phyloP scores from a whole-genome alignment of 495 filamentous ascomycete species.

The Bacidia gigantensis region DNA sequence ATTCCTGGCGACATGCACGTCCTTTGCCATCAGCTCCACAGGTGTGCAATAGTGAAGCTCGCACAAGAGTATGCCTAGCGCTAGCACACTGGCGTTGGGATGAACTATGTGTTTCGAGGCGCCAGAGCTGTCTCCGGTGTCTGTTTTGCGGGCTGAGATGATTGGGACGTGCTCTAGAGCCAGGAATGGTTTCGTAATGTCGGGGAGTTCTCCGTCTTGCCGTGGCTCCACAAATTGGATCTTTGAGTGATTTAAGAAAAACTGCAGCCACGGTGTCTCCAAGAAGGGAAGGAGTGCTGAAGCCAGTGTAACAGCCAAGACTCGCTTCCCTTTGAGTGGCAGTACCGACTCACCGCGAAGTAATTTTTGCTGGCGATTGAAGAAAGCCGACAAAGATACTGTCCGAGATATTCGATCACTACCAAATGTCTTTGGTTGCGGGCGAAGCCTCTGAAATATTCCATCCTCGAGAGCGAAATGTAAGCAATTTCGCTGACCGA shows the following conservation, averaged over 20 bases:
- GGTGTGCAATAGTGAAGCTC: slow-evolving; percentile 26
- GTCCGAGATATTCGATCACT: no score
- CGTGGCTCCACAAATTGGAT: slow-evolving; percentile 22
- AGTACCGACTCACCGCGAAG: no score
- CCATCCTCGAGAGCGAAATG: no score
- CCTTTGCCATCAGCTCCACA: slow-evolving; percentile 20
- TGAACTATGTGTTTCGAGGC: slow-evolving; percentile 14
- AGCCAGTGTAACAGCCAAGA: slow-evolving; percentile 21
- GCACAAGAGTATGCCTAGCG: slow-evolving; percentile 25
- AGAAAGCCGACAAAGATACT: no score
- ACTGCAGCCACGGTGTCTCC: slow-evolving; percentile 24
- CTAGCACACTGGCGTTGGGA: slow-evolving; percentile 24
- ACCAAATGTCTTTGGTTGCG: no score
- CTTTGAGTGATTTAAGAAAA: slow-evolving; percentile 25
- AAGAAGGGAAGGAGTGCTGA: slow-evolving; percentile 23
- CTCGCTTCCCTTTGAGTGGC: no score
- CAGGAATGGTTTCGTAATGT: slow-evolving; percentile 24
- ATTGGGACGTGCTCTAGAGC: slow-evolving; percentile 22
- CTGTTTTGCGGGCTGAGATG: slow-evolving; percentile 16
- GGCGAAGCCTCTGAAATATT: no score
- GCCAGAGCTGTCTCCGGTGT: slow-evolving; percentile 12
- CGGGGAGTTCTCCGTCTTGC: slow-evolving; percentile 19
- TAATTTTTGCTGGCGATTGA: no score
- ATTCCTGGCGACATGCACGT: slow-evolving; percentile 15
- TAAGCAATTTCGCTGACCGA: no score